phyloP scores from a whole-genome alignment of 352 stramenopile species.

The Pythium guiyangense region DNA sequence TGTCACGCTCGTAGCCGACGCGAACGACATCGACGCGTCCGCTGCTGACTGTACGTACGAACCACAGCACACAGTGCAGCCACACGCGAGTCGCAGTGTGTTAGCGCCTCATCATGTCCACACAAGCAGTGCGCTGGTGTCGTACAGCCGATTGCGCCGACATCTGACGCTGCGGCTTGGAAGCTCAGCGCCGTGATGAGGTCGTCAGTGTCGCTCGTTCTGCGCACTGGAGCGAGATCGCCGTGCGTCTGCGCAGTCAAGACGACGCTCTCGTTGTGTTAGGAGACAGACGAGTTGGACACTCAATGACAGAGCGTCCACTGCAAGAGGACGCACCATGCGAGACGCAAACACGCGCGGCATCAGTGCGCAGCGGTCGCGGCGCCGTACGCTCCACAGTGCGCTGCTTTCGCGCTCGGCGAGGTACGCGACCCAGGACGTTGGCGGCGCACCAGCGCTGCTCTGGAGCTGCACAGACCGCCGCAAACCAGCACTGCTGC shows the following conservation, averaged over 20 bases:
- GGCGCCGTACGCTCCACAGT: slow-evolving; percentile 20
- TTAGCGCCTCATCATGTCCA: neutral
- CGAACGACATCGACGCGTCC: slow-evolving; percentile 9
- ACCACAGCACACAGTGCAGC: neutral
- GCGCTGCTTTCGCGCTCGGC: slow-evolving; percentile 28
- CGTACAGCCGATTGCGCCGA: slow-evolving; percentile 34
- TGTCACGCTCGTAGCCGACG: slow-evolving; percentile 2
- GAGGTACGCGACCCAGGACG: slow-evolving; percentile 24
- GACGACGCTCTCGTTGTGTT: neutral
- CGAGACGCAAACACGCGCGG: slow-evolving; percentile 19
- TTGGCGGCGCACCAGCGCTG: neutral
- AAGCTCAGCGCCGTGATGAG: slow-evolving; percentile 31
- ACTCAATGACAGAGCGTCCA: neutral
- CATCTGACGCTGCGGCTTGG: slow-evolving; percentile 7
- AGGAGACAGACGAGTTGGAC: too few relatives aligned
- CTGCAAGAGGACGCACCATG: slow-evolving; percentile 1
- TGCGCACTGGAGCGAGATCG: slow-evolving; percentile 1
- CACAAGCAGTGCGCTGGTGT: slow-evolving; percentile 1
- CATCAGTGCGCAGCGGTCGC: slow-evolving; percentile 22
- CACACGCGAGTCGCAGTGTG: neutral
- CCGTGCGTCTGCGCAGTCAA: neutral
- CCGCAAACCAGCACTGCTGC: neutral
- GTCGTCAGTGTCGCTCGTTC: neutral
- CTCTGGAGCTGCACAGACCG: neutral
- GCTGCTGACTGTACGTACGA: slow-evolving; percentile 1